Conservation (phyloP, 805 yeast species). For the Naumovozyma castellii region DNA sequence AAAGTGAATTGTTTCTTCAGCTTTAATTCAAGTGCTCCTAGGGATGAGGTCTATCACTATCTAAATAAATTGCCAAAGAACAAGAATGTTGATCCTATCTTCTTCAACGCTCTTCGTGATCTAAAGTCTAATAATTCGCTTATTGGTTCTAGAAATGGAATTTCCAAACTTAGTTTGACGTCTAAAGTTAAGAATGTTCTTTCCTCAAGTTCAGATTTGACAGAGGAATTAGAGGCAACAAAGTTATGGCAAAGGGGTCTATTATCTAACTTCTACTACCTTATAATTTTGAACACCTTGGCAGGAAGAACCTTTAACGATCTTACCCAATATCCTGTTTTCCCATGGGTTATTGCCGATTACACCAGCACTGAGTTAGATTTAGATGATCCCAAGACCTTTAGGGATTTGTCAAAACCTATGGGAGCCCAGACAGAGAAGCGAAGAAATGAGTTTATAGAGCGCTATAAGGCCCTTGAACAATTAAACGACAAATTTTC, state of each 20-base stretch:
- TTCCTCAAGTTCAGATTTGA: constrained; percentile 6
- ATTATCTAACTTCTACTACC: constrained; percentile 72
- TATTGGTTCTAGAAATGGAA: constrained; percentile 27
- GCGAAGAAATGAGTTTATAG: constrained; percentile 55
- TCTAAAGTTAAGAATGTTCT: constrained; percentile 38
- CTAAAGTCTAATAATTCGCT: constrained; percentile 33
- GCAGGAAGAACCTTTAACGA: constrained; percentile 89
- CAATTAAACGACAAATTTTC: constrained; percentile 49
- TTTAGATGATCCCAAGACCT: constrained; percentile 48
- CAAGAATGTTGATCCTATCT: constrained; percentile 43
- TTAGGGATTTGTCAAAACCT: constrained; percentile 72
- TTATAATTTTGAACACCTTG: constrained; percentile 69
- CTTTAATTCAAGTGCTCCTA: constrained; percentile 39
- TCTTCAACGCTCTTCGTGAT: constrained; percentile 43
- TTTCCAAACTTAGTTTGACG: constrained; percentile 30
- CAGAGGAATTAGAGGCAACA: constrained; percentile 39
- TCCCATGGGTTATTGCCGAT: constrained; percentile 86
- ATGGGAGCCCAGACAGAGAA: constrained; percentile 77
- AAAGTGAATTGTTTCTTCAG: constrained; percentile 66
- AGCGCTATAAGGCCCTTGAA: constrained; percentile 60
- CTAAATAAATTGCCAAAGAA: constrained; percentile 42
- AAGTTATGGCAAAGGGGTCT: constrained; percentile 68
- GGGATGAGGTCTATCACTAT: constrained; percentile 48
- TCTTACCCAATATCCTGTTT: constrained; percentile 81
- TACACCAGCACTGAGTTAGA: constrained; percentile 66